A percentile compares a stretch with the other conserved stretches of the same genome.
These are phyloP conservation scores for Xanthoconium separans DNA, from an alignment of 1,284 basidiomycete genomes.

Conservation along the genomic window DNA sequence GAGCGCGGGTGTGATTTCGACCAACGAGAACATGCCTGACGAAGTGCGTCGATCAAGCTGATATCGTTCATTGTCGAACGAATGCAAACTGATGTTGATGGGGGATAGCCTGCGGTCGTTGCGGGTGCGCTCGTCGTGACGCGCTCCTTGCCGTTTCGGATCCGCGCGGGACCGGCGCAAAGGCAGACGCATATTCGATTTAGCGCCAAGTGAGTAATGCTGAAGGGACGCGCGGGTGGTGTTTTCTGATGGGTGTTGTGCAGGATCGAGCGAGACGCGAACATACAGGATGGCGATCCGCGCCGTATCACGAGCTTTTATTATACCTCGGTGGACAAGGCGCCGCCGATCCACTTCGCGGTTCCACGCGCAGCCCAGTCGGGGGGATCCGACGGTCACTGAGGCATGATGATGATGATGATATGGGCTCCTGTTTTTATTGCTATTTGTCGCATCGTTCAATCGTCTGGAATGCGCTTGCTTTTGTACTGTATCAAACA, in stretches of 20 bases:
- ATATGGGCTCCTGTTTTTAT: neutral
- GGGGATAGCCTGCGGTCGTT: constrained; percentile 36
- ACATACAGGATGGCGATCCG: constrained; percentile 23
- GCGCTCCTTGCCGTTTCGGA: constrained; percentile 42
- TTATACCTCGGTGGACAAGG: constrained; percentile 35
- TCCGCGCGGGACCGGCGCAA: constrained; percentile 44
- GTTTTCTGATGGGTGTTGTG: neutral
- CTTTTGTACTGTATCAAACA: neutral
- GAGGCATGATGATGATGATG: neutral
- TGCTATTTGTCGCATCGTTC: no score
- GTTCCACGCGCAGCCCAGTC: constrained; percentile 15
- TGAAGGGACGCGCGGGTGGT: no score
- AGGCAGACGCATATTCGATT: constrained; percentile 38
- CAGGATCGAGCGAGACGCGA: constrained; percentile 34
- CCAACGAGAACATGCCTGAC: constrained; percentile 18
- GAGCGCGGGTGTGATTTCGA: constrained; percentile 30
- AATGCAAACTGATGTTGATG: no score
- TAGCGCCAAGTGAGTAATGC: constrained; percentile 41
- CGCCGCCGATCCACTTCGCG: constrained; percentile 38
- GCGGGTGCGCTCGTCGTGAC: constrained; percentile 44
- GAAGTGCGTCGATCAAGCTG: constrained; percentile 14
- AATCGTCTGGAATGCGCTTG: no score
- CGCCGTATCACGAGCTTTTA: constrained; percentile 39
- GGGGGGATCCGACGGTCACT: constrained; percentile 10
- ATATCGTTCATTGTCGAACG: no score